These are phyloP conservation scores for Podospora australis DNA, from an alignment of 495 filamentous ascomycete genomes.

Conservation along the genomic window DNA sequence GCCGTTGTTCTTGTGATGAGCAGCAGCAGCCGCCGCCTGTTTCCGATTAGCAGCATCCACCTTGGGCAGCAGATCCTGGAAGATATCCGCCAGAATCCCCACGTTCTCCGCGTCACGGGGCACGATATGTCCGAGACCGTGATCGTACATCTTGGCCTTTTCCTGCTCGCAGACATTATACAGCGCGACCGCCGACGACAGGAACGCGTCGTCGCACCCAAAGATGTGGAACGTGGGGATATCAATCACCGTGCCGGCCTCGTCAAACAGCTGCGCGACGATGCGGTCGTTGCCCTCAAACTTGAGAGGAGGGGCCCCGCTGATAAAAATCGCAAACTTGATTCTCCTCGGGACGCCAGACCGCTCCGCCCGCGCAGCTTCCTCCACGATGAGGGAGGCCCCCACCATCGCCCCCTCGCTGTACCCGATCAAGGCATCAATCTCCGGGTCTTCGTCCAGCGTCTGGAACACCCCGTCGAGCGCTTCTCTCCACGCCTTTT, in stretches of 20 bases:
- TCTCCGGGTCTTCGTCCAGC: constrained; percentile 34
- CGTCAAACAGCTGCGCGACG: constrained; percentile 36
- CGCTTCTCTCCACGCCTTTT: constrained; percentile 23
- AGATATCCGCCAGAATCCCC: constrained; percentile 31
- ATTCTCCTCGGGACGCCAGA: constrained; percentile 38
- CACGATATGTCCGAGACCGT: constrained; percentile 50
- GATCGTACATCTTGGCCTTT: constrained; percentile 47
- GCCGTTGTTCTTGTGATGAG: too few relatives aligned
- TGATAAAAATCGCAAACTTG: constrained; percentile 51
- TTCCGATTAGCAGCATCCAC: constrained; percentile 18
- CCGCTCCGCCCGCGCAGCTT: constrained; percentile 31
- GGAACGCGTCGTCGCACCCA: constrained; percentile 50
- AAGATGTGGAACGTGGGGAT: constrained; percentile 53
- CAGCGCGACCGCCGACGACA: constrained; percentile 45
- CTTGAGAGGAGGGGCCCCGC: constrained; percentile 47
- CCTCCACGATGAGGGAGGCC: constrained; percentile 44
- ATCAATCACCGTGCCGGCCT: constrained; percentile 38
- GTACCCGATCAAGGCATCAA: constrained; percentile 47
- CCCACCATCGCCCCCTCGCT: constrained; percentile 50
- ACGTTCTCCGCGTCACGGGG: constrained; percentile 45
- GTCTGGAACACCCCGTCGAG: constrained; percentile 28
- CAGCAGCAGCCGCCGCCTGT: too few relatives aligned
- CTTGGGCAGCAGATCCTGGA: constrained; percentile 21
- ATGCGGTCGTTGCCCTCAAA: constrained; percentile 30
- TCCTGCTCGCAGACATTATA: constrained; percentile 52